A percentile compares a stretch with the other conserved stretches of the same genome.
These are phyloP conservation scores for Cyberlindnera subsufficiens DNA, from an alignment of 805 yeast genomes.

Conservation along the genomic window DNA sequence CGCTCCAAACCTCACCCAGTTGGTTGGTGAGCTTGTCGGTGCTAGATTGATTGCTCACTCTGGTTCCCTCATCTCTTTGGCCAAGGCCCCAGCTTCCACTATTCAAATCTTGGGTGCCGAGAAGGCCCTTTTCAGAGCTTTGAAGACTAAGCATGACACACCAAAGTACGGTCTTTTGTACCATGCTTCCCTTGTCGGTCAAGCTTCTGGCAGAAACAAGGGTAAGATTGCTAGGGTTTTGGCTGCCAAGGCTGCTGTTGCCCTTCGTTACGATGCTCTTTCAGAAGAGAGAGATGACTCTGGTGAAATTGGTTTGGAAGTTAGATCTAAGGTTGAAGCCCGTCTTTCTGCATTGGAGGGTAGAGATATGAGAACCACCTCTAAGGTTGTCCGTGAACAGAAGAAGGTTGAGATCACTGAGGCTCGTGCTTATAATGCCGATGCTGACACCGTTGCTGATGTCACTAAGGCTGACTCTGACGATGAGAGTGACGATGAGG, in stretches of 20 bases:
- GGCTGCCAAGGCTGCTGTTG: slow-evolving; percentile 97
- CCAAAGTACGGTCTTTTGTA: slow-evolving; percentile 97
- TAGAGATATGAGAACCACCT: slow-evolving; percentile 87
- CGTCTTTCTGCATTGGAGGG: slow-evolving; percentile 95
- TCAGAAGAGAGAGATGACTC: slow-evolving; percentile 96
- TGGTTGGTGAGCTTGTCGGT: slow-evolving; percentile 97
- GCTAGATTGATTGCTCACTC: slow-evolving; percentile 97
- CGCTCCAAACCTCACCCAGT: slow-evolving; percentile 94
- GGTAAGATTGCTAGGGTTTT: slow-evolving; percentile 98
- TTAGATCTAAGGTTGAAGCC: slow-evolving; percentile 89
- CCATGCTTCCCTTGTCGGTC: slow-evolving; percentile 96
- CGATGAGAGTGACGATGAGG: slow-evolving; percentile 33
- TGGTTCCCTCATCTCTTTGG: slow-evolving; percentile 88
- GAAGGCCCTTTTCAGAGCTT: slow-evolving; percentile 97
- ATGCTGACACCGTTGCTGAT: slow-evolving; percentile 69
- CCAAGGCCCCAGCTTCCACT: slow-evolving; percentile 98
- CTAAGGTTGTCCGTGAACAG: slow-evolving; percentile 75
- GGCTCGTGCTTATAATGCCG: slow-evolving; percentile 87
- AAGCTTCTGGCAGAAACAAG: slow-evolving; percentile 96
- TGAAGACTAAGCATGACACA: slow-evolving; percentile 97
- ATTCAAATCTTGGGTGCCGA: slow-evolving; percentile 98
- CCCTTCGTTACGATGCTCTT: slow-evolving; percentile 92
- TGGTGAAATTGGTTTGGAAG: slow-evolving; percentile 88
- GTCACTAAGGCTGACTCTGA: slow-evolving; percentile 29
- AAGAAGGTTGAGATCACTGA: slow-evolving; percentile 84